Evolutionary conservation across 768 basidiomycete species (phyloP).

Genomic region (Thelephora ganbajun): DNA sequence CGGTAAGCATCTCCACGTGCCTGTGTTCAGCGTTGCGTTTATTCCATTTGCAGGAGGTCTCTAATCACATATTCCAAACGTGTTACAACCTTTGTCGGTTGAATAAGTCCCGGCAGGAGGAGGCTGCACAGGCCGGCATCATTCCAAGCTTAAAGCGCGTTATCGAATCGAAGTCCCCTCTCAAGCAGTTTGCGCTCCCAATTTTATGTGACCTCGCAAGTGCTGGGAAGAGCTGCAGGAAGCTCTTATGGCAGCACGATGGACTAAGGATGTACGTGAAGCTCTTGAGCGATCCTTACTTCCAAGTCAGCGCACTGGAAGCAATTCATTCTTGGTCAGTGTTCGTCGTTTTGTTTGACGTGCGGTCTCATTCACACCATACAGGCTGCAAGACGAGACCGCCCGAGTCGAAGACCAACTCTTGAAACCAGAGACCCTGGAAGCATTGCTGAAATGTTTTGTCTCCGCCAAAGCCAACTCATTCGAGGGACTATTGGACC

Average conservation of each 20-base stretch:
- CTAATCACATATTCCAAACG: constrained; percentile 94
- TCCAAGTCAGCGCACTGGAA: constrained; percentile 86
- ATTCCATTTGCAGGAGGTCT: constrained; percentile 59
- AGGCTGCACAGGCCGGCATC: constrained; percentile 91
- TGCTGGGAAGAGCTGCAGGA: constrained; percentile 87
- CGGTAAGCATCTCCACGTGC: constrained; percentile 33
- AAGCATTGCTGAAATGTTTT: constrained; percentile 66
- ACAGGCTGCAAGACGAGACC: constrained; percentile 90
- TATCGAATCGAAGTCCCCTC: constrained; percentile 76
- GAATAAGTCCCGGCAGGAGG: constrained; percentile 91
- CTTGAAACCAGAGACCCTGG: constrained; percentile 47
- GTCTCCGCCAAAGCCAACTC: constrained; percentile 76
- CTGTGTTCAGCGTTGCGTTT: background rate
- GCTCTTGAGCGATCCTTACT: constrained; percentile 74
- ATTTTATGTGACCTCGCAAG: constrained; percentile 94
- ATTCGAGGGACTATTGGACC: constrained; percentile 86
- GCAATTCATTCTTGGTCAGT: constrained; percentile 78
- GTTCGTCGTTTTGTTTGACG: background rate
- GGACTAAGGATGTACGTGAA: constrained; percentile 73
- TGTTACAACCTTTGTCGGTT: constrained; percentile 93
- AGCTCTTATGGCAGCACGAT: constrained; percentile 84
- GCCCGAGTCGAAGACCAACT: constrained; percentile 87
- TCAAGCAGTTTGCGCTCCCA: constrained; percentile 94
- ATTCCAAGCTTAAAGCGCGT: constrained; percentile 85
- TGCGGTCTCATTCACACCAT: background rate